These are phyloP conservation scores for Neopestalotiopsis clavispora DNA, from an alignment of 2,329 filamentous ascomycete genomes.

Conservation along the genomic window DNA sequence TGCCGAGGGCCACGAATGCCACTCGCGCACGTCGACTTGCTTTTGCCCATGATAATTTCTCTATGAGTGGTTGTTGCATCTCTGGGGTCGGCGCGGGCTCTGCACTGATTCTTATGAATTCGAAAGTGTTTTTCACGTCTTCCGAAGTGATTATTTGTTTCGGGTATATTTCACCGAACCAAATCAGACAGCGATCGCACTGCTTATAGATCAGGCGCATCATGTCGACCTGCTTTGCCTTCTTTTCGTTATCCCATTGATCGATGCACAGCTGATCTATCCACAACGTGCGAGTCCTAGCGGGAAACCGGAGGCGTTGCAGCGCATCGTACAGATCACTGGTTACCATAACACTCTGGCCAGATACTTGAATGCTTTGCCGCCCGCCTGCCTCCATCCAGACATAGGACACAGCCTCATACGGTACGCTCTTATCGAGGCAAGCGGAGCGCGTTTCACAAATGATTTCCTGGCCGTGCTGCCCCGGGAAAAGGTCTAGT, in stretches of 20 bases:
- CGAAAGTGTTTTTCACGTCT: background rate
- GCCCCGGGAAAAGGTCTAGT: background rate
- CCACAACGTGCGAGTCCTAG: slow-evolving; percentile 15
- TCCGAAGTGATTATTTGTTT: background rate
- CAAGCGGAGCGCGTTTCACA: background rate
- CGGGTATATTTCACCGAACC: slow-evolving; percentile 4
- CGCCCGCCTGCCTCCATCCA: background rate
- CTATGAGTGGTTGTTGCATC: background rate
- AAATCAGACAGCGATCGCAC: background rate
- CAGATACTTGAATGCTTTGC: background rate
- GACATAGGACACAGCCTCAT: background rate
- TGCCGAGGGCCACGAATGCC: background rate
- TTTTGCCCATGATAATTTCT: background rate
- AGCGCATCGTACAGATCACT: background rate
- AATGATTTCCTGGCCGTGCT: background rate
- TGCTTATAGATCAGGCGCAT: slow-evolving; percentile 21
- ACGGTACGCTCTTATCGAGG: background rate
- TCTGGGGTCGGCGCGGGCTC: background rate
- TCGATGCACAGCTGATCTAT: slow-evolving; percentile 23
- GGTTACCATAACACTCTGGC: background rate
- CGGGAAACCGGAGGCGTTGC: background rate
- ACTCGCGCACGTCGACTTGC: background rate
- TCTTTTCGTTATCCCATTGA: slow-evolving; percentile 19
- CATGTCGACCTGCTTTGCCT: slow-evolving; percentile 17
- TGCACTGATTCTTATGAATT: background rate